phyloP scores from a whole-genome alignment of 2,329 filamentous ascomycete species.

The Cercospora sp. region DNA sequence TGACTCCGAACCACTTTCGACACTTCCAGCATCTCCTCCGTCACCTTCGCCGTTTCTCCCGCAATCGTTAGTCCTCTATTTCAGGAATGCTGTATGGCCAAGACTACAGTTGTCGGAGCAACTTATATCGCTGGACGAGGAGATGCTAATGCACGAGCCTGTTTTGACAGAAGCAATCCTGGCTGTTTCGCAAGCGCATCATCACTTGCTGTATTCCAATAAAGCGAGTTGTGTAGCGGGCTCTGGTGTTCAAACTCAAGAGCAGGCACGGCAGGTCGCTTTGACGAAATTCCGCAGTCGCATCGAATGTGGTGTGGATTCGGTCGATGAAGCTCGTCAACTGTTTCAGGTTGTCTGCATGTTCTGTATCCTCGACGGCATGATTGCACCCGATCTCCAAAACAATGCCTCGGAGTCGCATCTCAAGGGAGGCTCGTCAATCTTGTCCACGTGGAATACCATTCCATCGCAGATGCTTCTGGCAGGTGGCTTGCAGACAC shows the following conservation, averaged over 20 bases:
- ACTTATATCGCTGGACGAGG: constrained; percentile 14
- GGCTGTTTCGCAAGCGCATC: constrained; percentile 15
- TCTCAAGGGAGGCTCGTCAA: constrained; percentile 7
- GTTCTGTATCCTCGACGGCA: constrained; percentile 14
- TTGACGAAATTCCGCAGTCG: constrained; percentile 10
- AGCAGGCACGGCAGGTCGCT: constrained; percentile 12
- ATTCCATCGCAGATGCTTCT: constrained; percentile 14
- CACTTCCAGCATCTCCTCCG: not conserved
- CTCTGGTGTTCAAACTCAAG: not conserved
- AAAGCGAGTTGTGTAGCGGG: not conserved
- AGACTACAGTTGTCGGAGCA: constrained; percentile 10
- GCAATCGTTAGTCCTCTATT: constrained; percentile 3
- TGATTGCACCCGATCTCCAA: constrained; percentile 7
- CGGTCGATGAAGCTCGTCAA: constrained; percentile 1
- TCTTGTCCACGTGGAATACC: constrained; percentile 5
- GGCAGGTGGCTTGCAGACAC: constrained; percentile 14
- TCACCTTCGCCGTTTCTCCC: not conserved
- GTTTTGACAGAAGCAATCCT: constrained; percentile 5
- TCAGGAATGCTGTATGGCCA: constrained; percentile 10
- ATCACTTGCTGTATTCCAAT: constrained; percentile 1
- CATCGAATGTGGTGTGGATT: constrained; percentile 3
- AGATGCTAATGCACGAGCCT: constrained; percentile 7
- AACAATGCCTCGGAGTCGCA: constrained; percentile 11
- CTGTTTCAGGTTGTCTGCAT: constrained; percentile 13
- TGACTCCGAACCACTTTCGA: not conserved